Percentiles rank a stretch among this genome's conserved stretches.
These are phyloP conservation scores for Echria macrotheca DNA, from an alignment of 495 filamentous ascomycete species.

Conservation along the genomic window DNA sequence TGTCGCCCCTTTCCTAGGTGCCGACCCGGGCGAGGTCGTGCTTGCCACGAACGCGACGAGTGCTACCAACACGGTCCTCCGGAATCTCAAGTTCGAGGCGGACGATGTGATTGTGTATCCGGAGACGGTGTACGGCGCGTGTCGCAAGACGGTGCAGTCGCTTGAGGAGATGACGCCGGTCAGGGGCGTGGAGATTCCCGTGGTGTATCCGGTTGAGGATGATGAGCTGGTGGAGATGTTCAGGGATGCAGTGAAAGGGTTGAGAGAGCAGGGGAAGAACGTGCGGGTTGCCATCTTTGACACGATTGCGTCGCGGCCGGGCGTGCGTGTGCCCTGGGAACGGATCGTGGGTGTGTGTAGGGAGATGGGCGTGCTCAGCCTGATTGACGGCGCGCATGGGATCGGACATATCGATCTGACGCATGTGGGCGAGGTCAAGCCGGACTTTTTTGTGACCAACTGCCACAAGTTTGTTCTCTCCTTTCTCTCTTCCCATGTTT, in stretches of 20 bases:
- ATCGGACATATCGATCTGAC: constrained; percentile 63
- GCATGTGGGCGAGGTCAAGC: constrained; percentile 50
- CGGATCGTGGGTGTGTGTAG: constrained; percentile 54
- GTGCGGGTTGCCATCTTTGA: constrained; percentile 64
- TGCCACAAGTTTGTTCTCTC: constrained; percentile 53
- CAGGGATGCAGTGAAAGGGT: constrained; percentile 34
- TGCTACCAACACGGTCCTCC: constrained; percentile 66
- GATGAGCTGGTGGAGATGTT: constrained; percentile 50
- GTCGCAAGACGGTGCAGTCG: constrained; percentile 60
- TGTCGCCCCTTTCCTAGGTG: constrained; percentile 57
- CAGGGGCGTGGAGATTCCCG: constrained; percentile 31
- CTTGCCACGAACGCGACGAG: constrained; percentile 75
- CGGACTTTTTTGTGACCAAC: constrained; percentile 74
- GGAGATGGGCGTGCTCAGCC: constrained; percentile 48
- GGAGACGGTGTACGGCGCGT: constrained; percentile 64
- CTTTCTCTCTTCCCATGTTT: background rate
- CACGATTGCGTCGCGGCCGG: constrained; percentile 63
- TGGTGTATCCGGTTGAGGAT: constrained; percentile 53
- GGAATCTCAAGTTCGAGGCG: constrained; percentile 51
- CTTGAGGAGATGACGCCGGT: constrained; percentile 47
- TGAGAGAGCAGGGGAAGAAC: constrained; percentile 38
- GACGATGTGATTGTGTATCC: constrained; percentile 59
- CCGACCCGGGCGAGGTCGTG: constrained; percentile 57
- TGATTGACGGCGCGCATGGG: constrained; percentile 70
- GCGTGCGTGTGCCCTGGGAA: constrained; percentile 70